These are phyloP conservation scores for Trichoderma koningii DNA, from an alignment of 2,329 filamentous ascomycete species.

Conservation along the genomic window DNA sequence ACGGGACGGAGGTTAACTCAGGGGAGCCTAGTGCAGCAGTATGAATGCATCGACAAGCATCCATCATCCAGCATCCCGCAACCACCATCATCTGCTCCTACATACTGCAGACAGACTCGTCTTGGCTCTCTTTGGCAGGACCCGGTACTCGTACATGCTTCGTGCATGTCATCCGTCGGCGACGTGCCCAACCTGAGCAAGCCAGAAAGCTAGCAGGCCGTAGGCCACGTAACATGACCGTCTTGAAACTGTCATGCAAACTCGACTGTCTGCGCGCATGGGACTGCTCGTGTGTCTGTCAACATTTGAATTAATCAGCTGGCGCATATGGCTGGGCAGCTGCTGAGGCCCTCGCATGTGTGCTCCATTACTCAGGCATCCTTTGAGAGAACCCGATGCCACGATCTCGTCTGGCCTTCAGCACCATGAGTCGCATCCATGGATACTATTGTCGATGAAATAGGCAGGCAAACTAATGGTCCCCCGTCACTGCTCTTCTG, in stretches of 20 bases:
- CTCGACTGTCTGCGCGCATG: neutral
- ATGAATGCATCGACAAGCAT: too few species aligned
- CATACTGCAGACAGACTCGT: neutral
- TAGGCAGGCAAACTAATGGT: neutral
- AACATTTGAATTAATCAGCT: neutral
- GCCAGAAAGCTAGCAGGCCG: neutral
- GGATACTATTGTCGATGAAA: neutral
- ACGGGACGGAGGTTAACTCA: neutral
- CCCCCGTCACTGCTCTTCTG: neutral
- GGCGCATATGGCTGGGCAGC: neutral
- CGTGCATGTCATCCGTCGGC: neutral
- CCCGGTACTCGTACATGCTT: conserved; percentile 5
- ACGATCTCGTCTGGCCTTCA: neutral
- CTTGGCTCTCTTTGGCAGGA: conserved; percentile 3
- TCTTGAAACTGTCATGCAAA: neutral
- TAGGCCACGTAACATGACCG: conserved; percentile 1
- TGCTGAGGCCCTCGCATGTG: too few species aligned
- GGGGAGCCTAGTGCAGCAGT: neutral
- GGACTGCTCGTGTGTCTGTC: conserved; percentile 13
- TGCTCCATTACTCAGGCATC: neutral
- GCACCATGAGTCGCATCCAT: neutral
- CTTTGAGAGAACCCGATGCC: neutral
- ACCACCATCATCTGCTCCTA: neutral
- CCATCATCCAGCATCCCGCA: too few species aligned
- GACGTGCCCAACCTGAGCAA: too few species aligned